phyloP scores from a whole-genome alignment of 2,329 filamentous ascomycete genomes.

The Fusarium clavum region DNA sequence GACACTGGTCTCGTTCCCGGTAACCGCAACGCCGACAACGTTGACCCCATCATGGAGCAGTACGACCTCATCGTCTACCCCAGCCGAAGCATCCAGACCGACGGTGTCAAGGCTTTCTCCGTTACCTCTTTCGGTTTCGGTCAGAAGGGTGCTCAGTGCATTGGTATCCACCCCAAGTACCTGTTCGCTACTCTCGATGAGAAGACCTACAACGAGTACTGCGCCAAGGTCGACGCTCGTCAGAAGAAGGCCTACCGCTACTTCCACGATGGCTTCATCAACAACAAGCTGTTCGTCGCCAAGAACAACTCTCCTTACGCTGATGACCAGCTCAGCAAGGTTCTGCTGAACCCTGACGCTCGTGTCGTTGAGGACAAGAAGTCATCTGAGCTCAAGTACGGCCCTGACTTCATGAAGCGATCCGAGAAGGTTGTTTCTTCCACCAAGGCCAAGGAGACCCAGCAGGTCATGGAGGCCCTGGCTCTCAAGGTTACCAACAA shows the following conservation, averaged over 20 bases:
- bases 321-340: constrained; percentile 84
- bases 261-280: constrained; percentile 98
- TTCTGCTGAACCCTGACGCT: constrained; percentile 94
- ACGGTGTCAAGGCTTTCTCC: constrained; percentile 98
- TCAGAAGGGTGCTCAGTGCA: constrained; percentile 97
- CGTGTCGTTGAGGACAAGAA: constrained; percentile 90
- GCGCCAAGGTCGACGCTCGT: constrained; percentile 86
- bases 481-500: constrained; percentile 68
- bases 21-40: constrained; percentile 97
- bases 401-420: constrained; percentile 75
- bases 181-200: constrained; percentile 94
- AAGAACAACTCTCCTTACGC: constrained; percentile 92
- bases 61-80: constrained; percentile 99
- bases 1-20: constrained; percentile 94
- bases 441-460: constrained; percentile 70
- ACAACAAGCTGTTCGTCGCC: constrained; percentile 96
- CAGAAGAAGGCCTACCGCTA: constrained; percentile 99
- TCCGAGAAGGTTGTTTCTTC: constrained; percentile 65
- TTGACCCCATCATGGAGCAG: constrained; percentile 95
- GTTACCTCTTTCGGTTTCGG: constrained; percentile 99
- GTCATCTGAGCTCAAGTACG: constrained; percentile 80
- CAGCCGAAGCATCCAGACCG: constrained; percentile 93
- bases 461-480: constrained; percentile 81
- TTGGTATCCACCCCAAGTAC: constrained; percentile 97
- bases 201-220: constrained; percentile 83